A percentile compares a stretch with the other conserved stretches of the same genome.
phyloP scores from a whole-genome alignment of 2,329 filamentous ascomycete genomes.

The Ophiostoma himal-ulmi region DNA sequence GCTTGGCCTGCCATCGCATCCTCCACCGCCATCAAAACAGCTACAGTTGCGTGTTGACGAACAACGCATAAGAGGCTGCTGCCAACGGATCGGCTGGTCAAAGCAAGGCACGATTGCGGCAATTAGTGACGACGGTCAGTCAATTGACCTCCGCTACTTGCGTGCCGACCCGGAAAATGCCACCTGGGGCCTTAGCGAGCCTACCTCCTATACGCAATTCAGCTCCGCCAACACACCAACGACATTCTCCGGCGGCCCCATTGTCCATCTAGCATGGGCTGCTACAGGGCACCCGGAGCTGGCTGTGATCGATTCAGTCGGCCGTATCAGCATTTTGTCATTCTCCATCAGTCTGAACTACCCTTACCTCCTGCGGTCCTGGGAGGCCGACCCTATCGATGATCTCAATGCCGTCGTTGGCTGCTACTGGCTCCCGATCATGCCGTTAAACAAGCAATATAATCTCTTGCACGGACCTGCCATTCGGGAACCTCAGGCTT shows the following conservation, averaged over 20 bases:
- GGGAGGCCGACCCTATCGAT: conserved; percentile 62
- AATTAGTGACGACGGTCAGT: conserved; percentile 64
- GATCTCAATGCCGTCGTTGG: conserved; percentile 76
- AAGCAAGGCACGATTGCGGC: conserved; percentile 79
- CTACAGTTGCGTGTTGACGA: conserved; percentile 71
- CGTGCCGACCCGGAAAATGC: conserved; percentile 63
- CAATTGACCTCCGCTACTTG: conserved; percentile 67
- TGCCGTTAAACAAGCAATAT: conserved; percentile 44
- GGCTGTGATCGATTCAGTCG: conserved; percentile 73
- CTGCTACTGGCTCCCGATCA: conserved; percentile 73
- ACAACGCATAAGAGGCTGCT: conserved; percentile 67
- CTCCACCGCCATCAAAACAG: conserved; percentile 52
- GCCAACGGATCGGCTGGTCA: conserved; percentile 85
- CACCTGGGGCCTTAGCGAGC: conserved; percentile 68
- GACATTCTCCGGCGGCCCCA: conserved; percentile 52
- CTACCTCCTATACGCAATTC: conserved; percentile 58
- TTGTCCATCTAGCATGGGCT: conserved; percentile 81
- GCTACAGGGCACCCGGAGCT: conserved; percentile 66
- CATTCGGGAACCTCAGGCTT: conserved; percentile 55
- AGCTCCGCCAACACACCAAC: conserved; percentile 40
- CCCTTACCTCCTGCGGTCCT: conserved; percentile 55
- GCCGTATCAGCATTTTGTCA: conserved; percentile 68
- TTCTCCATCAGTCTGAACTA: conserved; percentile 69
- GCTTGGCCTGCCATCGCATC: conserved; percentile 46
- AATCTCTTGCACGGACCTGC: conserved; percentile 55